phyloP scores from a whole-genome alignment of 2,329 filamentous ascomycete genomes.

The Phialophora tarda region DNA sequence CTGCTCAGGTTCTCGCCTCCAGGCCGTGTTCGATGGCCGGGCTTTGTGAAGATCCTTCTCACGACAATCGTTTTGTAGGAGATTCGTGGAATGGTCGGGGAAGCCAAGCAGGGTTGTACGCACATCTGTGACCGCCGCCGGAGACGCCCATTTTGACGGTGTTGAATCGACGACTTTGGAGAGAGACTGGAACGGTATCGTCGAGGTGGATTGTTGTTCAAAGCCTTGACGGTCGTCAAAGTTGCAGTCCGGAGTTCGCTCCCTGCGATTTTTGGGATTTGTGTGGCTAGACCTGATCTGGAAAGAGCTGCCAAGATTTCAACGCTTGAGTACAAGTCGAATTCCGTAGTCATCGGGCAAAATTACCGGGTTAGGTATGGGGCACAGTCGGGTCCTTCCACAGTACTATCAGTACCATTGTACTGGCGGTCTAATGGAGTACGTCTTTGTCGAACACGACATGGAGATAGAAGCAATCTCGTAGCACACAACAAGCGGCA shows the following conservation, averaged over 20 bases:
- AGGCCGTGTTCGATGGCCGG: neutral
- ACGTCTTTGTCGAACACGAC: neutral
- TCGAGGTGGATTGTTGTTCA: slow-evolving; percentile 50
- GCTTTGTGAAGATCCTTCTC: neutral
- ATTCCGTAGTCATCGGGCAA: neutral
- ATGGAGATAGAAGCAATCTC: neutral
- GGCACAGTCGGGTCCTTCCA: neutral
- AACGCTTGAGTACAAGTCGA: slow-evolving; percentile 9
- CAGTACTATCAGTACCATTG: too few relatives aligned
- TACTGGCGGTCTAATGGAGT: neutral
- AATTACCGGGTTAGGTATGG: neutral
- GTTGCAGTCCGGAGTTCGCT: slow-evolving; percentile 3
- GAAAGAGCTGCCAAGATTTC: slow-evolving; percentile 30
- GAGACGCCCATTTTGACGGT: slow-evolving; percentile 77
- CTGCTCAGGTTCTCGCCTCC: neutral
- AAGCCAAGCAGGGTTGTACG: slow-evolving; percentile 44
- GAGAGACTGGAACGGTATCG: slow-evolving; percentile 45
- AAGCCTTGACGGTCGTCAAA: slow-evolving; percentile 41
- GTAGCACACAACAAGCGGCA: neutral
- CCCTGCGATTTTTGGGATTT: slow-evolving; percentile 32
- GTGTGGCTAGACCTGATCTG: slow-evolving; percentile 29
- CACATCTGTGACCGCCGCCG: slow-evolving; percentile 86
- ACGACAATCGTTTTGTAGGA: neutral
- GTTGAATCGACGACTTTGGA: slow-evolving; percentile 20
- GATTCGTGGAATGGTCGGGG: neutral